Base-by-base conservation (phyloP, 1,284 basidiomycete species). In the Chalciporus sp. region DNA sequence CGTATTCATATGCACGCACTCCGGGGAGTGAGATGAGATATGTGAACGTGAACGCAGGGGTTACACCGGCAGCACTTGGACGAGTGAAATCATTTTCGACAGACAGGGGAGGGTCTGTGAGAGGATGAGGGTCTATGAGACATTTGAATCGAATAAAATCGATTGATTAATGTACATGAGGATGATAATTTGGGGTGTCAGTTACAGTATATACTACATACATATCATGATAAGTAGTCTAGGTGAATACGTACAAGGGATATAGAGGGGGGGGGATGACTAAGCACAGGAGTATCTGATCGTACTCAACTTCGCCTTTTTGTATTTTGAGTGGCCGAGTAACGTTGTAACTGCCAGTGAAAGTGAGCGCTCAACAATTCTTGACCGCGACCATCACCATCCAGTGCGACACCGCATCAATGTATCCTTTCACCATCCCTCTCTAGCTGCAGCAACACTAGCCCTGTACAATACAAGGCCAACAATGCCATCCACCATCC, bases 21-120 rank as follows among this genome's bases (percentile, higher is more conserved):
- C 42, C 52, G 19, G 52, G 62, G 41, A 58, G 46, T 23, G 48
- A 45, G 9, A 39, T 14, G 23, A 29, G 44, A 44, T 55, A 55
- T 29, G 47, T 55, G 48, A 53, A 39, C 46, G 26, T 47, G 42
- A 37, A 47, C 11, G 60, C 62, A n/a, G 60, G 60, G 2, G 45
- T 61, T n/a, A 64, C 62, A 11, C 60, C 60, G 1, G 60, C 50
- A 7, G 61, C 28, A 14, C 47, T 61, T 28, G 59, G 61, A 11
- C 45, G 62, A 17, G 42, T 16, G 1, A 51, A 42, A 20, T 63
- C 62, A 3, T 41, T 64, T 37, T 61, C 56, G 16, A 61, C 54
- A 4, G 58, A 61, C 29, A 57, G 59, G 52, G 47, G 48, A 2
- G 39, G 17, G 4, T 37, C 28, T 40, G 48, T 45, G 12, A 44